A percentile compares a stretch with the other conserved stretches of the same genome.
Evolutionary conservation across 345 rosid genomes (phyloP).

Genomic region (Eucalyptus victrix): DNA sequence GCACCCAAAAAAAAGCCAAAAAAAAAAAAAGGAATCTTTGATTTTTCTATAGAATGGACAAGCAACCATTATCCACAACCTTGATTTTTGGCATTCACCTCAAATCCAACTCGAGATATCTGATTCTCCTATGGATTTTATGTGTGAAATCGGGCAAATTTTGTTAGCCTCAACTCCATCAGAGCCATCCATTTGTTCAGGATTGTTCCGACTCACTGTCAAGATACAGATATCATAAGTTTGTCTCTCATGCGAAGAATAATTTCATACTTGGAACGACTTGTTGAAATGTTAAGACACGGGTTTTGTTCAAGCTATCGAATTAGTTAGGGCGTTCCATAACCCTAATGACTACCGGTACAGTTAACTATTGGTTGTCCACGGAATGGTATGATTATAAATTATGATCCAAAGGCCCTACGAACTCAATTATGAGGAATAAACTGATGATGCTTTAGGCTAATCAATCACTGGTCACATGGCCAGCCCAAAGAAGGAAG

Average conservation of each 20-base stretch:
- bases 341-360: neutral
- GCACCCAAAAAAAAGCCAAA: neutral
- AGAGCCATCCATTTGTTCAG: neutral
- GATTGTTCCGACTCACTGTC: rapidly evolving
- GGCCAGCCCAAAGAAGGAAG: neutral
- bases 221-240: neutral
- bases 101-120: neutral
- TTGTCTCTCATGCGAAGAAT: neutral
- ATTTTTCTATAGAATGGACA: neutral
- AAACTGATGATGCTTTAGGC: neutral
- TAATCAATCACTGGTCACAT: neutral
- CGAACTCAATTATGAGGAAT: neutral
- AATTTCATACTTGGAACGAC: neutral
- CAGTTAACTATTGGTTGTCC: neutral
- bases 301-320: neutral
- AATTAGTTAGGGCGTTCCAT: neutral
- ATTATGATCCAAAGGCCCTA: neutral
- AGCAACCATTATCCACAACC: neutral
- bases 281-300: neutral
- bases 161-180: neutral
- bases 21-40: rapidly evolving
- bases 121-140: neutral
- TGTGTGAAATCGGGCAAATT: rapidly evolving
- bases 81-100: neutral
- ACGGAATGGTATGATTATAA: neutral